Evolutionary conservation across 2,329 filamentous ascomycete species (phyloP), one percentile per base, ranked within the genome.

Genomic region (Colletotrichum horii): DNA sequence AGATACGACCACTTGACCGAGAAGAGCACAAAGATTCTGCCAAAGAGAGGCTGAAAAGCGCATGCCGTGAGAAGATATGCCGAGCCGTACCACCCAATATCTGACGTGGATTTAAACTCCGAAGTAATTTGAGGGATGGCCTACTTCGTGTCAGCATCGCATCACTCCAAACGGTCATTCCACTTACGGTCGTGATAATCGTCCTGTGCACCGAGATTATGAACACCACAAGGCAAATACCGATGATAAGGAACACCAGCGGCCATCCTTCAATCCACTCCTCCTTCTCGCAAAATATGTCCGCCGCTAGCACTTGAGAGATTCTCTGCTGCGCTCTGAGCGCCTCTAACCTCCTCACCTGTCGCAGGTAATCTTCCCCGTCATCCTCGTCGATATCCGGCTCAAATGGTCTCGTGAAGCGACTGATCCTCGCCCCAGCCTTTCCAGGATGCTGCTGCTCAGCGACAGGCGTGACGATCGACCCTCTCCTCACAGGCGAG

Each of bases 31-130:
- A 82, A 82, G 16, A 77, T 78, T 2, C 83, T 84, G 8, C 81
- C 81, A 32, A 76, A 80, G 14, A 75, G 60, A 4, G 78, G 74
- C 52, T 80, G 79, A 30, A 80, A 77, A 8, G 65, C 75, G 15
- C 80, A 82, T 3, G 81, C 67, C 2, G 82, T 84, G 26, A 85
- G 70, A 65, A 85, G 82, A 67, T 83, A 87, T 6, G 85, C 85
- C n/a, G 85, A 83, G 2, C 85, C 87, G 76, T 89, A 89, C 88
- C 88, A 90, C 19, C 84, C 86, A 5, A 88, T 83, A 66, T 88
- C 85, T 14, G 81, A 78, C 2, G 87, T 80, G 22, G 82, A 80
- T 9, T 84, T 80, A 77, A 84, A 83, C 19, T 83, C 82, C 70
- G 80, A 82, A 1, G 85, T 87, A 71, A 87, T 87, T 58, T 84